phyloP scores from a whole-genome alignment of 805 yeast species.

The fission yeast (Schizosaccharomyces pombe) region DNA sequence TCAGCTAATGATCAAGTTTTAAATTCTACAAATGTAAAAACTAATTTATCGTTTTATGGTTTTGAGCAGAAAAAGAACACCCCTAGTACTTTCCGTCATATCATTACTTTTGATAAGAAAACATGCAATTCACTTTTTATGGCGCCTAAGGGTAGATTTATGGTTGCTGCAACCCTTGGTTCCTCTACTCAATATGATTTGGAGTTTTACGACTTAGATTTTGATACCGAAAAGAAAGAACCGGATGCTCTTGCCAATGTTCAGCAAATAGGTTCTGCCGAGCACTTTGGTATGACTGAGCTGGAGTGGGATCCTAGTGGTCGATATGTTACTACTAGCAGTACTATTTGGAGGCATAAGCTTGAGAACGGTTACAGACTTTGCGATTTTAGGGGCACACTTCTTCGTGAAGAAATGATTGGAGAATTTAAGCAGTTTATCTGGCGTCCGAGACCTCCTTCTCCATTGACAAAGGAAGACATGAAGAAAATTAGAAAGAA shows the following conservation, averaged over 20 bases:
- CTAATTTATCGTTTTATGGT: constrained; percentile 57
- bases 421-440: constrained; percentile 70
- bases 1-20: constrained; percentile 28
- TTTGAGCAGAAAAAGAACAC: constrained; percentile 39
- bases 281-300: constrained; percentile 57
- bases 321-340: constrained; percentile 68
- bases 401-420: constrained; percentile 49
- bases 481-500: constrained; percentile 77
- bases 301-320: constrained; percentile 92
- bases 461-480: constrained; percentile 51
- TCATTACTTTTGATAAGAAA: constrained; percentile 36
- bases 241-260: constrained; percentile 31
- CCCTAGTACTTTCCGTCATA: constrained; percentile 33
- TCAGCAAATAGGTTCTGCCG: constrained; percentile 37
- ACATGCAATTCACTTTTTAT: constrained; percentile 52
- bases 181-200: constrained; percentile 27
- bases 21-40: constrained; percentile 17
- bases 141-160: constrained; percentile 87
- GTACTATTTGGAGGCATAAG: constrained; percentile 62
- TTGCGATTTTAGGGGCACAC: constrained; percentile 60
- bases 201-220: constrained; percentile 71
- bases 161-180: constrained; percentile 26
- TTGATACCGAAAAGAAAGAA: constrained; percentile 38
- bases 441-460: constrained; percentile 94
- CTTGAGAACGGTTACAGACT: constrained; percentile 79